Evolutionary conservation across 2,329 filamentous ascomycete species (phyloP).

Genomic region (Emericellopsis cladophorae): DNA sequence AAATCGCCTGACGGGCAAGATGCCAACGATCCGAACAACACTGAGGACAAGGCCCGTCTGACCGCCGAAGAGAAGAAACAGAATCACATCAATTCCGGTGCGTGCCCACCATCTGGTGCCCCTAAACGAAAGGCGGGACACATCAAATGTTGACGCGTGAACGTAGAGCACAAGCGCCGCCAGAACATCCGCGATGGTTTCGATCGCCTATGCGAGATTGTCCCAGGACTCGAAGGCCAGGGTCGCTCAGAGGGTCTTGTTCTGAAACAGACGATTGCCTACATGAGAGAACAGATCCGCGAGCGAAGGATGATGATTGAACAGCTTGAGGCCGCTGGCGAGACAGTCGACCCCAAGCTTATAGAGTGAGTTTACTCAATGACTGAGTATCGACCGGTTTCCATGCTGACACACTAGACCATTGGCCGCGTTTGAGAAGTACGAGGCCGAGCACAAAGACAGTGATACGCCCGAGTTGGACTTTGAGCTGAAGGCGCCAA

Average conservation of each 20-base stretch:
- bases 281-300: slow-evolving; percentile 46
- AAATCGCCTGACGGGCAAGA: slow-evolving; percentile 3
- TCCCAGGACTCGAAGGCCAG: slow-evolving; percentile 71
- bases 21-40: slow-evolving; percentile 5
- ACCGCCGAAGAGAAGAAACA: slow-evolving; percentile 43
- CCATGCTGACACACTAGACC: not conserved
- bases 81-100: slow-evolving; percentile 42
- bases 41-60: slow-evolving; percentile 35
- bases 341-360: slow-evolving; percentile 35
- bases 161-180: slow-evolving; percentile 29
- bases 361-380: slow-evolving; percentile 24
- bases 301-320: slow-evolving; percentile 45
- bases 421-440: no score
- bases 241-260: slow-evolving; percentile 78
- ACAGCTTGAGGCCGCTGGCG: slow-evolving; percentile 45
- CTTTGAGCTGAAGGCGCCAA: no score
- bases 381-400: not conserved
- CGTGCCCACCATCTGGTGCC: slow-evolving; percentile 1
- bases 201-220: slow-evolving; percentile 65
- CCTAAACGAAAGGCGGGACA: not conserved
- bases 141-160: not conserved
- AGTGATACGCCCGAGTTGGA: no score
- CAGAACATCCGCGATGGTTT: slow-evolving; percentile 71
- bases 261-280: slow-evolving; percentile 58
- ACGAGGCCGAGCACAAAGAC: no score